Conservation (phyloP, 1,284 basidiomycete species). For the Moesziomyces sp. region DNA sequence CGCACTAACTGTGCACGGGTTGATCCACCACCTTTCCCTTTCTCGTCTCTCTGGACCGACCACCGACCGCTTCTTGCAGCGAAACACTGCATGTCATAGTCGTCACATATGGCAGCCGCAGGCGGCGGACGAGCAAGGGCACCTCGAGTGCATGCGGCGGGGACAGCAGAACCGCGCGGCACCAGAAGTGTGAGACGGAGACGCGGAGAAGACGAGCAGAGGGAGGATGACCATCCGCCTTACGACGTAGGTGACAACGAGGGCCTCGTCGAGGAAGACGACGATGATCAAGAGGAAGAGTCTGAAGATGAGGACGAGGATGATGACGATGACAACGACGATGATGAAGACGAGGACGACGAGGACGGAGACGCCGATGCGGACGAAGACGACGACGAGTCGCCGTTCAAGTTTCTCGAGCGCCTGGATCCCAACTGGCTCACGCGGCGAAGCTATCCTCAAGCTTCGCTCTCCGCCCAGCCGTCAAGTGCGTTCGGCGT, state of each 20-base stretch:
- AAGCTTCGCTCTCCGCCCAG: slow-evolving; percentile 1
- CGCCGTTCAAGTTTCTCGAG: slow-evolving; percentile 39
- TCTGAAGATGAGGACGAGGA: slow-evolving; percentile 14
- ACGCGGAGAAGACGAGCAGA: background rate
- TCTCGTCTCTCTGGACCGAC: too few relatives aligned
- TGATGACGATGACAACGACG: slow-evolving; percentile 13
- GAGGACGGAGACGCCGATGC: slow-evolving; percentile 17
- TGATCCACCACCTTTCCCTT: background rate
- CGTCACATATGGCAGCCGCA: background rate
- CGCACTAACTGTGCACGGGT: background rate
- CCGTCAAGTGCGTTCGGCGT: background rate
- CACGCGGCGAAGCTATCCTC: slow-evolving; percentile 1
- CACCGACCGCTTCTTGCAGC: too few relatives aligned
- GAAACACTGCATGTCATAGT: background rate
- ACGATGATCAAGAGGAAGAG: slow-evolving; percentile 18
- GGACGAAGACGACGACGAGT: slow-evolving; percentile 43
- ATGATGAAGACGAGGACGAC: slow-evolving; percentile 13
- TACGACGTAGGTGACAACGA: slow-evolving; percentile 6
- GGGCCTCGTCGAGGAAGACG: slow-evolving; percentile 13
- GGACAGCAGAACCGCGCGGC: background rate
- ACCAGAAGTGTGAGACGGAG: background rate
- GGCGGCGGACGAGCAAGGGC: background rate
- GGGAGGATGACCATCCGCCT: background rate
- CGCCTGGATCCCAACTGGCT: slow-evolving; percentile 34
- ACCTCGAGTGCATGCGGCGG: background rate